phyloP scores from a whole-genome alignment of 2,329 filamentous ascomycete species.

The Colletotrichum theobromicola region DNA sequence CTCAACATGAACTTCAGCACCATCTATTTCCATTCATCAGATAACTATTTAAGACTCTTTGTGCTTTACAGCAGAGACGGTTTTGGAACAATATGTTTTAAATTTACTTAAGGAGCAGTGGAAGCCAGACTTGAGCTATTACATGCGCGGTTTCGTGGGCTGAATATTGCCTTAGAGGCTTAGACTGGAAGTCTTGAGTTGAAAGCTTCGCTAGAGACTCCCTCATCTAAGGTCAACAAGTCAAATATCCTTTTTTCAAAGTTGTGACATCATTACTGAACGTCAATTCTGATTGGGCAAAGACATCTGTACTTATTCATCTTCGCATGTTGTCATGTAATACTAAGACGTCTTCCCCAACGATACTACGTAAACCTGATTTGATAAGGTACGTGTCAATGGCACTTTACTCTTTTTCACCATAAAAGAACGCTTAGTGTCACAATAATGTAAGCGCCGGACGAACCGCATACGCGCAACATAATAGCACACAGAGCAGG shows the following conservation, averaged over 20 bases:
- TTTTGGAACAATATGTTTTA: too few relatives aligned
- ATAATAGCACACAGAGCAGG: neutral
- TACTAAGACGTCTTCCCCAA: neutral
- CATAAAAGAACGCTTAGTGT: accelerated
- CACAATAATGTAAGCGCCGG: accelerated
- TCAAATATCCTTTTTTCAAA: neutral
- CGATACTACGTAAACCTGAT: neutral
- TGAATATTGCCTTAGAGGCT: too few relatives aligned
- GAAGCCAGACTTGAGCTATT: too few relatives aligned
- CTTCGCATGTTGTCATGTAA: neutral
- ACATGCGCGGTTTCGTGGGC: too few relatives aligned
- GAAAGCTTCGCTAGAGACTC: too few relatives aligned
- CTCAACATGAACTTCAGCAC: accelerated
- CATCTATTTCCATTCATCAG: neutral
- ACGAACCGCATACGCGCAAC: neutral
- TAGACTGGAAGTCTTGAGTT: too few relatives aligned
- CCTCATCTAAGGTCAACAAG: neutral
- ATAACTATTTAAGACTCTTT: too few relatives aligned
- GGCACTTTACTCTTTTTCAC: accelerated
- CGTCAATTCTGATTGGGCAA: too few relatives aligned
- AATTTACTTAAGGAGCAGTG: too few relatives aligned
- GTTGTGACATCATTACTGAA: neutral
- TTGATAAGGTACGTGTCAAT: accelerated
- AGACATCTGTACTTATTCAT: neutral
- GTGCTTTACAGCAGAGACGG: too few relatives aligned